Evolutionary conservation across 1,284 basidiomycete genomes (phyloP).

Genomic region (Ceratobasidium sp.): DNA sequence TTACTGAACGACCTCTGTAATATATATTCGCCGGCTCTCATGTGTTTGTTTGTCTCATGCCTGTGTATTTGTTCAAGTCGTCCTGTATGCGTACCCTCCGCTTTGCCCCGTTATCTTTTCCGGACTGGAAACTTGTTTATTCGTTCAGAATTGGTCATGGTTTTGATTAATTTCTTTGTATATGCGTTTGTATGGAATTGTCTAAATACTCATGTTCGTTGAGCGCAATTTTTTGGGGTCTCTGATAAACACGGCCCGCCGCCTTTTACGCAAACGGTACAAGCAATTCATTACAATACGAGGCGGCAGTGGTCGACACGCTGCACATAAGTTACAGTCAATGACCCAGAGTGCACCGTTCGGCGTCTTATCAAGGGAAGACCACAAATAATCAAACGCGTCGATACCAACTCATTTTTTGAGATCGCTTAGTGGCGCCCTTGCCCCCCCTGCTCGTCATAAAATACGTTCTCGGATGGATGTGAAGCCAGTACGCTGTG

Average conservation of each 20-base stretch:
- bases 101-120: too few relatives aligned
- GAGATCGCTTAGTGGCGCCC: neutral
- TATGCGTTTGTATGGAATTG: constrained; percentile 15
- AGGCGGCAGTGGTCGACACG: neutral
- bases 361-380: neutral
- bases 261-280: neutral
- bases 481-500: neutral
- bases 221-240: neutral
- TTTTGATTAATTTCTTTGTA: neutral
- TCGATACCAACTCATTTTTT: too few relatives aligned
- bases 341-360: too few relatives aligned
- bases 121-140: too few relatives aligned
- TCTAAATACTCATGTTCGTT: constrained; percentile 1
- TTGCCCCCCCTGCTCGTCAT: neutral
- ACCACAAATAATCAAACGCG: neutral
- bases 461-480: neutral
- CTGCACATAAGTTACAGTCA: neutral
- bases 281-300: neutral
- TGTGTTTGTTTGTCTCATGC: too few relatives aligned
- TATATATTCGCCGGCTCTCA: too few relatives aligned
- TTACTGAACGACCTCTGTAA: too few relatives aligned
- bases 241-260: neutral
- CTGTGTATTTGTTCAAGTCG: too few relatives aligned
- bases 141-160: too few relatives aligned
- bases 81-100: too few relatives aligned